Evolutionary conservation across 176 grass and related monocot genomes (phyloP), one percentile per base, ranked within the genome.

Genomic region (Ananas comosus): DNA sequence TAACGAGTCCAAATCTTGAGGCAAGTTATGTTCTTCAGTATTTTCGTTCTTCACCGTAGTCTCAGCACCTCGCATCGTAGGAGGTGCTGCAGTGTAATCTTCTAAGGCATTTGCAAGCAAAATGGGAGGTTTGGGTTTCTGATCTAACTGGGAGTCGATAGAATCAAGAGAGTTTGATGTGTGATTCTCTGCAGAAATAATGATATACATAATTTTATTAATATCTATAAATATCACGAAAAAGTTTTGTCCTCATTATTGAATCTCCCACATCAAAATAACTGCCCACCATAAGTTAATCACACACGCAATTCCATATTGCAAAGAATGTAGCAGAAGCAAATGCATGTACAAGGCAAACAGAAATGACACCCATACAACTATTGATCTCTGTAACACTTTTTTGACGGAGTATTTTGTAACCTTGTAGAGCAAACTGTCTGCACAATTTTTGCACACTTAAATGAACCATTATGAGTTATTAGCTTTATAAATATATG

Each of bases 181-280:
- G 28, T 17, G 64, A 51, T 76, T 70, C 49, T 23, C 76, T 87
- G 72, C 67, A 42, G 33, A 83, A 74, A 72, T 72, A 50, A 64
- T 13, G 76, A 85, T 13, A 69, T 65, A 25, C 17, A 57, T 58
- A 9, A 63, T 49, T 74, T 13, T 50, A 78, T 50, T 54, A 50
- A 72, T 59, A 59, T 59, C 54, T 17, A 18, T 42, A 18, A 59
- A 19, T 4, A 59, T 12, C 54, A 59, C n/a, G 12, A 56, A 18
- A 8, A 59, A 18, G 16, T 59, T 59, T 21, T 59, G 19, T 59
- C 54, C 19, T 59, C 54, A 59, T 59, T 18, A n/a, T 17, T 59
- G 54, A 10, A 7, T 42, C 33, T 42, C 33, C 1, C 33, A 42
- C 33, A 42, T 42, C 33, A 42, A 42, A 42, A 42, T 42, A 42